Conservation (phyloP, 768 basidiomycete species). For the Lactarius hatsudake region DNA sequence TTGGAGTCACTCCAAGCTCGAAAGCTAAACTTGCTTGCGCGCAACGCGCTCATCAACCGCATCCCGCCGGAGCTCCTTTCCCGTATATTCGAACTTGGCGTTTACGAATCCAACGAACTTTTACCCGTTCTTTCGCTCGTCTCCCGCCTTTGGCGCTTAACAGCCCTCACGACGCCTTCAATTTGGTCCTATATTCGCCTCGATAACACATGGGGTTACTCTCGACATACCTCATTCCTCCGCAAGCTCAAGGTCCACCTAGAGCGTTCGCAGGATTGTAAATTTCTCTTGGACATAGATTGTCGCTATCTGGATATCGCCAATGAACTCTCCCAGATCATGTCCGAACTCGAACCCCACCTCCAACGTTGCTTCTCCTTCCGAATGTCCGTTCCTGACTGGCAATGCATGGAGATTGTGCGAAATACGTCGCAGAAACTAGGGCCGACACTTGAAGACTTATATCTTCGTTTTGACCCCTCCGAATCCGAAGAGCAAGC, state of each 20-base stretch:
- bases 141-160: slow-evolving; percentile 31
- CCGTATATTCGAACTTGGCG: slow-evolving; percentile 34
- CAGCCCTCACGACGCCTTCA: slow-evolving; percentile 31
- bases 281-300: slow-evolving; percentile 33
- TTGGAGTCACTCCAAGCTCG: slow-evolving; percentile 29
- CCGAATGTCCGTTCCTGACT: slow-evolving; percentile 32
- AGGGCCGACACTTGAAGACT: slow-evolving; percentile 32
- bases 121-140: slow-evolving; percentile 31
- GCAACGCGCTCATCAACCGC: slow-evolving; percentile 31
- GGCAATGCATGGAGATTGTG: slow-evolving; percentile 32
- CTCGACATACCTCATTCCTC: slow-evolving; percentile 30
- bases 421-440: slow-evolving; percentile 28
- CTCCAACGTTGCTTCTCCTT: slow-evolving; percentile 35
- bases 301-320: slow-evolving; percentile 30
- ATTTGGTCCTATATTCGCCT: slow-evolving; percentile 36
- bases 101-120: slow-evolving; percentile 30
- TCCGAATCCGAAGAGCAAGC: slow-evolving; percentile 30
- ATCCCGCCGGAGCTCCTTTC: slow-evolving; percentile 34
- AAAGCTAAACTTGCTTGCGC: slow-evolving; percentile 29
- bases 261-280: slow-evolving; percentile 33
- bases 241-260: slow-evolving; percentile 30
- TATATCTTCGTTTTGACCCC: slow-evolving; percentile 33
- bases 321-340: slow-evolving; percentile 29
- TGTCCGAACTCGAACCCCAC: slow-evolving; percentile 32
- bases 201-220: slow-evolving; percentile 31